Percentiles rank a stretch among this genome's conserved stretches.
Conservation (phyloP, 2,329 filamentous ascomycete genomes). For the Trichothecium roseum region DNA sequence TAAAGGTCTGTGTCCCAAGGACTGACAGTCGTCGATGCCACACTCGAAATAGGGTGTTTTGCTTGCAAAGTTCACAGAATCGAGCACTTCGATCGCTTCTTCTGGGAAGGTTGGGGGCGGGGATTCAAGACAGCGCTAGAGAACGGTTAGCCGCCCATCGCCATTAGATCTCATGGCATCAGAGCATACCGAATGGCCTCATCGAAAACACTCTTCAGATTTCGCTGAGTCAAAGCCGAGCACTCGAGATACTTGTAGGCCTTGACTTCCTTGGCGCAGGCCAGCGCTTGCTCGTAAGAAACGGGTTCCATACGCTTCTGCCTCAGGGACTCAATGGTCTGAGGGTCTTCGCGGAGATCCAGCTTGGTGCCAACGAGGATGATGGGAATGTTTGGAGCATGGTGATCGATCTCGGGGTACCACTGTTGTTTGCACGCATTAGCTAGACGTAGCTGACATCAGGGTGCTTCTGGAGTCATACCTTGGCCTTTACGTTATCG, state of each 20-base stretch:
- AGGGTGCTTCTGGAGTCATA: constrained; percentile 40
- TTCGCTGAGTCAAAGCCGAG: constrained; percentile 90
- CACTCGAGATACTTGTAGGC: constrained; percentile 98
- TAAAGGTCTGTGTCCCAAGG: too few species aligned
- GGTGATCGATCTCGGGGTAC: constrained; percentile 95
- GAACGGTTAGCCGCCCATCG: background rate
- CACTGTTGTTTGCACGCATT: constrained; percentile 49
- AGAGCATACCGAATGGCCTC: constrained; percentile 83
- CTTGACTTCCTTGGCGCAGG: constrained; percentile 85
- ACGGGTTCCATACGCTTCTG: constrained; percentile 97
- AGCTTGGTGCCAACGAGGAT: constrained; percentile 97
- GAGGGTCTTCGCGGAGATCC: constrained; percentile 81
- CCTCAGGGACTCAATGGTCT: constrained; percentile 70
- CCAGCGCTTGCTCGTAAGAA: constrained; percentile 81
- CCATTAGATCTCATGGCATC: background rate
- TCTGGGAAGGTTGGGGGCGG: constrained; percentile 43
- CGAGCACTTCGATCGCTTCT: constrained; percentile 58
- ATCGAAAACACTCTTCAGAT: constrained; percentile 97
- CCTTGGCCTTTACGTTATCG: constrained; percentile 98
- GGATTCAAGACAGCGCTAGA: constrained; percentile 62
- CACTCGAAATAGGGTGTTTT: background rate
- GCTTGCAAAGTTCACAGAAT: constrained; percentile 43
- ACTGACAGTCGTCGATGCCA: too few species aligned
- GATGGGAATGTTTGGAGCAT: constrained; percentile 89
- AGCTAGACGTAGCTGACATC: background rate